A percentile compares a stretch with the other conserved stretches of the same genome.
These are phyloP conservation scores for Singerocomus inundabilis DNA, from an alignment of 1,284 basidiomycete genomes.

Conservation along the genomic window DNA sequence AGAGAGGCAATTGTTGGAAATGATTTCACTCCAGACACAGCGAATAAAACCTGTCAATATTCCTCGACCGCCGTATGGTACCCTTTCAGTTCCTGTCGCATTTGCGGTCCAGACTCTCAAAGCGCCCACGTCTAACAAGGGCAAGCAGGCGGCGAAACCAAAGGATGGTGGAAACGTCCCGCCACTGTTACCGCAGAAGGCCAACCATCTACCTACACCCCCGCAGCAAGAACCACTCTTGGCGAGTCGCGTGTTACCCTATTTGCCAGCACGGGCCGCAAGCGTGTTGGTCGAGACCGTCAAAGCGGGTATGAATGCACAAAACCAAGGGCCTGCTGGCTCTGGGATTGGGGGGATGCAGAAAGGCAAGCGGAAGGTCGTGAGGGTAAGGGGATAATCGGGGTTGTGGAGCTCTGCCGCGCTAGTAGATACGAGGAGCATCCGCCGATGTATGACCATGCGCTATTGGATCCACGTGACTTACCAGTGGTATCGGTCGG, in stretches of 20 bases:
- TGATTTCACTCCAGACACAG: constrained; percentile 76
- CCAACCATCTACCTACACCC: constrained; percentile 42
- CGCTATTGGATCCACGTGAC: too few relatives aligned
- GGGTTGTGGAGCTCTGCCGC: too few relatives aligned
- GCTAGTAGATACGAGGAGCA: constrained; percentile 30
- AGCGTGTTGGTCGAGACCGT: constrained; percentile 75
- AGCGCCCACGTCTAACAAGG: constrained; percentile 36
- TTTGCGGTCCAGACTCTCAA: constrained; percentile 27
- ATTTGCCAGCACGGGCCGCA: constrained; percentile 69
- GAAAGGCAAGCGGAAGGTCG: constrained; percentile 77
- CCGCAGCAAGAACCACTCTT: constrained; percentile 55
- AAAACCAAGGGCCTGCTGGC: constrained; percentile 41
- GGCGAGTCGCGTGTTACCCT: constrained; percentile 53
- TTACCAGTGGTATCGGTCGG: too few relatives aligned
- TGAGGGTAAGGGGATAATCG: constrained; percentile 65
- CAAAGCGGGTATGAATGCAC: constrained; percentile 75
- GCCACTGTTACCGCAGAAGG: constrained; percentile 26
- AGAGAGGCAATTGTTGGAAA: constrained; percentile 85
- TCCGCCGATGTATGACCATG: constrained; percentile 26
- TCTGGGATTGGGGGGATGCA: constrained; percentile 42
- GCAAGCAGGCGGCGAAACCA: constrained; percentile 44
- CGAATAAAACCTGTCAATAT: constrained; percentile 67
- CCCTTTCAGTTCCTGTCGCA: constrained; percentile 18
- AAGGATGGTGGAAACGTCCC: constrained; percentile 32
- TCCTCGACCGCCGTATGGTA: constrained; percentile 63